Base-by-base conservation (phyloP, 2,329 filamentous ascomycete genomes). In the Paracoccidioides brasiliensis region DNA sequence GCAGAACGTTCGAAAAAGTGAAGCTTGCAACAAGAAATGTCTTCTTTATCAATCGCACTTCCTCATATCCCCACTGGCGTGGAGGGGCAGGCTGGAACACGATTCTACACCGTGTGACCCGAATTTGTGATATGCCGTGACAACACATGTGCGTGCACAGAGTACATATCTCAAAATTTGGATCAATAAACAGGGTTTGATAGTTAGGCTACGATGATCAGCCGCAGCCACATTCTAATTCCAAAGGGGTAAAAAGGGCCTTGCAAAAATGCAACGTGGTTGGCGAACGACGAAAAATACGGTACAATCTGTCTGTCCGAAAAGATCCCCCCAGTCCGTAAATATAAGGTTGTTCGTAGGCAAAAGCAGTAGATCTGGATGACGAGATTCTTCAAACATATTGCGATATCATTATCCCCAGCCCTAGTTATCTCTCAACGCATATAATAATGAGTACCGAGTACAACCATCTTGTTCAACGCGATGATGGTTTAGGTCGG, bases 401-500 rank as follows among this genome's bases (percentile, higher is more conserved):
- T 50, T 22, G 46, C 46, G 33, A 50, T 37, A 35, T 35, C 38
- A 32, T 33, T 50, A 37, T 8, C n/a, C 46, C 37, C 37, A 38
- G 7, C 37, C 33, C 35, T n/a, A 15, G n/a, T 35, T 48, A 38
- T 32, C 15, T 50, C 22, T 38, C 32, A 22, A 38, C 46, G 5
- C 15, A 38, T 12, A 9, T 38, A 38, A 50, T 37, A 15, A 50
- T 50, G 46, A 42, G 30, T 14, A 30, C 50, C 9, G 37, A 52
- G 12, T 52, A 52, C 38, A 42, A 42, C 28, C 14, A 32, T 6
- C 45, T 52, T 10, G 48, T 61, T 5, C 37, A 28, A 40, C 52
- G 50, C n/a, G 56, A 51, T n/a, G 42, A 46, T 38, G 59, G 59
- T 6, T 53, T 61, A 12, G 58, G 53, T 38, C 56, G 60, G 54